phyloP scores from a whole-genome alignment of 176 grass and related monocot genomes.

The Carex pumila region DNA sequence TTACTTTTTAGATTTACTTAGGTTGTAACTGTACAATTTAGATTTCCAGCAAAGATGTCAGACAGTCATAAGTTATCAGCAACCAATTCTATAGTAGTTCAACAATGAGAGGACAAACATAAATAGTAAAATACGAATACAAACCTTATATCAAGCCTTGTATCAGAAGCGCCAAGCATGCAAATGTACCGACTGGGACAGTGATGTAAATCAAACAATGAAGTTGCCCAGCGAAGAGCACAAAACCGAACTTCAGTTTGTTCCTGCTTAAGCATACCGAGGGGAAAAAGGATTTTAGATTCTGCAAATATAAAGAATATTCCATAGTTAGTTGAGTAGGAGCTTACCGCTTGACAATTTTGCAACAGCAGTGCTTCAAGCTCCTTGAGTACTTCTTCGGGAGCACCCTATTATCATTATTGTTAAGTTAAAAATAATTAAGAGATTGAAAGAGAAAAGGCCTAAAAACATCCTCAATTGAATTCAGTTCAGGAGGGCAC shows the following conservation, averaged over 20 bases:
- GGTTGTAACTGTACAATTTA: not conserved
- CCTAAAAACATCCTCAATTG: not conserved
- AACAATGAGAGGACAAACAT: not conserved
- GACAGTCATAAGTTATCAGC: not conserved
- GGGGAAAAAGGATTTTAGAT: constrained; percentile 28
- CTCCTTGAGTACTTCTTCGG: constrained; percentile 52
- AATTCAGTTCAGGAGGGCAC: not conserved
- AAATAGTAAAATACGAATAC: not conserved
- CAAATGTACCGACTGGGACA: constrained; percentile 94
- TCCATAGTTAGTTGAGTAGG: constrained; percentile 8
- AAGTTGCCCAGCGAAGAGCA: constrained; percentile 84
- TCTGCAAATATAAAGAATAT: constrained; percentile 17
- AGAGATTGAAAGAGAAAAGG: not conserved
- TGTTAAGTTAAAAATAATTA: constrained; percentile 7
- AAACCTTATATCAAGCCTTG: constrained; percentile 91
- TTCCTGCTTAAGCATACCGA: constrained; percentile 33
- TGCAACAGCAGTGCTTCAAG: constrained; percentile 67
- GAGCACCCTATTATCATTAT: constrained; percentile 56
- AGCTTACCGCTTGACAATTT: constrained; percentile 69
- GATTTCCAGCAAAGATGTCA: not conserved
- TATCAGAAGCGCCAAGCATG: constrained; percentile 79
- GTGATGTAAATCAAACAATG: constrained; percentile 59
- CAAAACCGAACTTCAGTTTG: constrained; percentile 92
- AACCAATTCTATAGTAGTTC: not conserved
- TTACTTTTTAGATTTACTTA: not conserved